Conservation (phyloP, 768 basidiomycete genomes). For the Pseudohyphozyma bogoriensis region DNA sequence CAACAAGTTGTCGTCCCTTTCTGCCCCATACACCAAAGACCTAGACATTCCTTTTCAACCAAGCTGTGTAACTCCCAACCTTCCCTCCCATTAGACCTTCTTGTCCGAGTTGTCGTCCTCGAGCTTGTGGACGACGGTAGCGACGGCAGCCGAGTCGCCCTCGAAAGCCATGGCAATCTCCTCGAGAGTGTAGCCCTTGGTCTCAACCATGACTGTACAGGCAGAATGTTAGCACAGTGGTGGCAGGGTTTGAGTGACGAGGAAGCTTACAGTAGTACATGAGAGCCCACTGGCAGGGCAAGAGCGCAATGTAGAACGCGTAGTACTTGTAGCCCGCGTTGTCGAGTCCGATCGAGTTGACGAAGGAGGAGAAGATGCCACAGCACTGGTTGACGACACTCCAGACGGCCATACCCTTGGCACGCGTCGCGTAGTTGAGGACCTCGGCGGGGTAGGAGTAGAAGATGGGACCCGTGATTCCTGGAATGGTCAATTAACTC, state of each 20-base stretch:
- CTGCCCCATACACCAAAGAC: too few relatives aligned
- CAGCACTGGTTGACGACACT: conserved; percentile 10
- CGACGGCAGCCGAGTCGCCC: too few relatives aligned
- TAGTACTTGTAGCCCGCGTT: conserved; percentile 21
- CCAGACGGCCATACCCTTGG: conserved; percentile 14
- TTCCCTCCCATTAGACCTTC: too few relatives aligned
- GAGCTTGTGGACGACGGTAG: too few relatives aligned
- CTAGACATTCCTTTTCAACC: too few relatives aligned
- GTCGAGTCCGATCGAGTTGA: conserved; percentile 27
- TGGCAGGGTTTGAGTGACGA: too few relatives aligned
- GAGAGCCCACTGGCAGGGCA: background rate
- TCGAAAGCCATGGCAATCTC: background rate
- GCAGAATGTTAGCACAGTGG: too few relatives aligned
- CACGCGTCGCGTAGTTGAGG: background rate
- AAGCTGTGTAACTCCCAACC: too few relatives aligned
- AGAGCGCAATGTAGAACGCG: background rate
- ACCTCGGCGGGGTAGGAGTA: background rate
- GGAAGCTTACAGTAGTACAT: too few relatives aligned
- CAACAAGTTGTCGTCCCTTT: too few relatives aligned
- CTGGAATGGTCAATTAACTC: too few relatives aligned
- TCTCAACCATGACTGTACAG: conserved; percentile 11
- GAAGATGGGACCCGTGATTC: background rate
- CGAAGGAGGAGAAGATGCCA: conserved; percentile 21
- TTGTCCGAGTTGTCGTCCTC: too few relatives aligned
- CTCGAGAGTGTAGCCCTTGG: conserved; percentile 9